Evolutionary conservation across 805 yeast genomes (phyloP), one percentile per base, ranked within the genome.

Genomic region (Metschnikowia shivogae): DNA sequence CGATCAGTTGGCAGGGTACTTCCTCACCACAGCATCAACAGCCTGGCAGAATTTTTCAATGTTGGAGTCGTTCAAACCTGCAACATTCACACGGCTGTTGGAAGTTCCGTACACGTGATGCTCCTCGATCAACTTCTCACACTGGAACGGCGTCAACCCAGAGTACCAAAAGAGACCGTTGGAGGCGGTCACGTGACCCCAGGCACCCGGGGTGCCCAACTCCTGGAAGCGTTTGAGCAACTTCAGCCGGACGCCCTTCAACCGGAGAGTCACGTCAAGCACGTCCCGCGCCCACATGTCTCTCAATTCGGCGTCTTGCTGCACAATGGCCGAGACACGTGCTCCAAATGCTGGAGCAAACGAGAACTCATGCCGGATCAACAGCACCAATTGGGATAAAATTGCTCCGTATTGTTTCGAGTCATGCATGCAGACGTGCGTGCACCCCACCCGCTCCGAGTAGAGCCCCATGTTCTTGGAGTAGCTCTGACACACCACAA

Each of bases 261-360:
- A 58, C 47, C 76, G 60, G 8, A 45, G 37, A 29, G 65, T 57
- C 20, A 70, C 62, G 5, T 49, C 58, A 24, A 34, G 17, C 17
- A 73, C 67, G 47, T 72, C 72, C 35, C 58, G 41, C 34, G 62
- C 62, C 77, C 77, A 73, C 33, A 56, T 47, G 14, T 40, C 39
- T 13, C 53, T 40, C 36, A 50, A 48, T 34, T 62, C 58, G 14
- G 59, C 60, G 26, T 50, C 49, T n/a, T 50, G 50, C 49, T 66
- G 62, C 32, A 70, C 61, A 39, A 56, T 58, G 22, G 64, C 39
- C 30, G 74, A 70, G 13, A 72, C 56, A 38, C 76, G 55, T 13
- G 77, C 76, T 12, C 77, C 77, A 52, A 63, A 73, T 5, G 76
- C 73, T 8, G 77, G 76, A 4, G 72, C 75, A 57, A 70, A 70